phyloP scores from a whole-genome alignment of 2,329 filamentous ascomycete genomes.

The Colletotrichum destructivum region DNA sequence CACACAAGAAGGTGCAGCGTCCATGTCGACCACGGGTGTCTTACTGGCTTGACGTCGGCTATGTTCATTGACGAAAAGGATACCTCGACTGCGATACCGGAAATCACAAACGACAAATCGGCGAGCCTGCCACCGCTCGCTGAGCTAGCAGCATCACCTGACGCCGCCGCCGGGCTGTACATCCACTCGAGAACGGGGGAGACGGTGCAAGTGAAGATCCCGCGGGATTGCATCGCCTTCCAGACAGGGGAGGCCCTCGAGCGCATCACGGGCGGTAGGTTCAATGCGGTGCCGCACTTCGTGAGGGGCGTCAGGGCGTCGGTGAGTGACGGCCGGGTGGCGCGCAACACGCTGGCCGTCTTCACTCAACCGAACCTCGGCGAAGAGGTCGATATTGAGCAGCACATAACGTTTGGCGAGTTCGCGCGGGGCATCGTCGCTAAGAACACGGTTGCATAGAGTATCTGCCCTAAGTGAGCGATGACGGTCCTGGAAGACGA shows the following conservation, averaged over 20 bases:
- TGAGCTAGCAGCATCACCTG: conserved; percentile 83
- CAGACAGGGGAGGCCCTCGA: conserved; percentile 95
- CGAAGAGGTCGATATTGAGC: conserved; percentile 80
- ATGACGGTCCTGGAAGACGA: not conserved
- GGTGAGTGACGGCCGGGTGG: conserved; percentile 68
- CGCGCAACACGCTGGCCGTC: conserved; percentile 91
- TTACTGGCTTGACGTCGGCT: conserved; percentile 93
- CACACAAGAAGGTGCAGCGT: not conserved
- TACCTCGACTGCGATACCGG: conserved; percentile 54
- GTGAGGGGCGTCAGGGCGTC: conserved; percentile 81
- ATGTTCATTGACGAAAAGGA: conserved; percentile 92
- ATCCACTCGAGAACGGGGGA: conserved; percentile 88
- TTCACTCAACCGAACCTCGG: conserved; percentile 97
- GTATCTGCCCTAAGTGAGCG: not conserved
- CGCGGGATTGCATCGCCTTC: conserved; percentile 91
- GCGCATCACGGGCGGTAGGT: conserved; percentile 89
- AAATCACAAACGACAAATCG: conserved; percentile 45
- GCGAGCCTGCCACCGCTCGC: conserved; percentile 66
- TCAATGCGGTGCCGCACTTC: conserved; percentile 96
- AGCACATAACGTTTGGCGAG: conserved; percentile 80
- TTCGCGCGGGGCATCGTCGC: conserved; percentile 77
- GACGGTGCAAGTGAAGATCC: conserved; percentile 93
- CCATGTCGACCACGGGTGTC: conserved; percentile 85
- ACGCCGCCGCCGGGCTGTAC: conserved; percentile 90
- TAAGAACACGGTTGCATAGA: conserved; percentile 68